Evolutionary conservation across 345 rosid species (phyloP).

Genomic region (Populus simonii): DNA sequence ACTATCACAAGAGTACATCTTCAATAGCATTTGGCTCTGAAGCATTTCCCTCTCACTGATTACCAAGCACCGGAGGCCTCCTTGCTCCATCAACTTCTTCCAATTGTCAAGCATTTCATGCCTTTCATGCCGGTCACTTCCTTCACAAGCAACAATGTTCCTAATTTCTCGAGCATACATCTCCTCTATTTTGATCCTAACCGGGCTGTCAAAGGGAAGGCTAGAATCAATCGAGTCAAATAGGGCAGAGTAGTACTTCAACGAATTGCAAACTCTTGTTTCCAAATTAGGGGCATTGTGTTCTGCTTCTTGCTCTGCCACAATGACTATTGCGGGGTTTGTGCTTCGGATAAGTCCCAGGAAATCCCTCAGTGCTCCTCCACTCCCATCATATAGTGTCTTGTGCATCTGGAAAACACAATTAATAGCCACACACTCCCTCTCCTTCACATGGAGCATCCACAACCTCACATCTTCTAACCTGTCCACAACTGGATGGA

Average conservation of each 20-base stretch:
- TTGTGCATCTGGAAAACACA: slow-evolving; percentile 85
- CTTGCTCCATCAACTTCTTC: slow-evolving; percentile 78
- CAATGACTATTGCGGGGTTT: slow-evolving; percentile 54
- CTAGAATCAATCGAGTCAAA: slow-evolving; percentile 64
- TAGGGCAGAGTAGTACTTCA: slow-evolving; percentile 72
- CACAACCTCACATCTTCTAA: slow-evolving; percentile 94
- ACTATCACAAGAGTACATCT: slow-evolving; percentile 60
- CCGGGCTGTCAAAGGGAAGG: slow-evolving; percentile 61
- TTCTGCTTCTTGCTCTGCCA: slow-evolving; percentile 88
- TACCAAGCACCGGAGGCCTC: slow-evolving; percentile 60
- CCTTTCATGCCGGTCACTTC: slow-evolving; percentile 78
- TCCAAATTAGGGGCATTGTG: slow-evolving; percentile 53
- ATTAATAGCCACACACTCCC: slow-evolving; percentile 74
- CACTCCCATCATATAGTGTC: slow-evolving; percentile 64
- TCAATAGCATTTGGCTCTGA: slow-evolving; percentile 83
- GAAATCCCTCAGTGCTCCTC: slow-evolving; percentile 71
- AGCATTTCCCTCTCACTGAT: slow-evolving; percentile 66
- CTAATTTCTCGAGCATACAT: slow-evolving; percentile 78
- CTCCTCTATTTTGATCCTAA: slow-evolving; percentile 76
- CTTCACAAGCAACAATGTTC: slow-evolving; percentile 85
- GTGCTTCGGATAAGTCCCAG: slow-evolving; percentile 82
- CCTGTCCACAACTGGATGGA: slow-evolving; percentile 92
- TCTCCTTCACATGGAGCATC: slow-evolving; percentile 99
- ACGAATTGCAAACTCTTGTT: slow-evolving; percentile 61
- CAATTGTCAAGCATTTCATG: slow-evolving; percentile 64